Base-by-base conservation (phyloP, 805 yeast genomes). In the Saccharomycopsis lassenensis region DNA sequence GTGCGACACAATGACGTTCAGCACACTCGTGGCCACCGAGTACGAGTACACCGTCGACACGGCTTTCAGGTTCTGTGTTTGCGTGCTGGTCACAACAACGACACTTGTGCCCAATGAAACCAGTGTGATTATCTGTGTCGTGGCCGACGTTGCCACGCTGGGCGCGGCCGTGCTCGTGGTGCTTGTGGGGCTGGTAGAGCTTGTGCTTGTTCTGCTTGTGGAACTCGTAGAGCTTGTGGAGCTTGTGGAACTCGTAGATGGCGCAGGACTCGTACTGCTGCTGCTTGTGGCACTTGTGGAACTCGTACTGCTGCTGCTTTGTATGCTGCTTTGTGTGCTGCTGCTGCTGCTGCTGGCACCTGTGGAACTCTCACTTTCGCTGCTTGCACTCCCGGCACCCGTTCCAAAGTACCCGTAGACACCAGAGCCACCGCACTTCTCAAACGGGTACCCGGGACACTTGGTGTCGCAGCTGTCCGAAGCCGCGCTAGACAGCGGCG, bases 371-470 rank as follows among this genome's bases (percentile, higher is more conserved):
- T 22, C 18, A 14, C 7, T 5, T 10, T 8, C 14, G 7, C 33
- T 21, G 19, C 19, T 20, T 5, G 30, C 6, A 24, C 19, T 25
- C 12, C 20, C 26, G 8, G n/a, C 17, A 11, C 11, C 32, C n/a
- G 20, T 19, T 20, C 15, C 31, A 26, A 37, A 32, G 20, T 37
- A 37, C 16, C 27, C 26, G 23, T 17, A 37, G 5, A 16, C 17
- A 7, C 24, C 21, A 20, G 24, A 18, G 4, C 40, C 40, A 14
- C 40, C 40, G 20, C 40, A 37, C 11, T 18, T 31, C 25, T 37
- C 40, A 20, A 18, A 37, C 22, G 33, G 38, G 17, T 25, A 37
- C 10, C 40, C 40, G 7, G 40, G 37, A 20, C 40, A 37, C 4
- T 16, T 20, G 19, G 25, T 24, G n/a, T 32, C 17, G 4, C 40